A percentile compares a stretch with the other conserved stretches of the same genome.
phyloP scores from a whole-genome alignment of 2,329 filamentous ascomycete species.

The Apiospora aurea region DNA sequence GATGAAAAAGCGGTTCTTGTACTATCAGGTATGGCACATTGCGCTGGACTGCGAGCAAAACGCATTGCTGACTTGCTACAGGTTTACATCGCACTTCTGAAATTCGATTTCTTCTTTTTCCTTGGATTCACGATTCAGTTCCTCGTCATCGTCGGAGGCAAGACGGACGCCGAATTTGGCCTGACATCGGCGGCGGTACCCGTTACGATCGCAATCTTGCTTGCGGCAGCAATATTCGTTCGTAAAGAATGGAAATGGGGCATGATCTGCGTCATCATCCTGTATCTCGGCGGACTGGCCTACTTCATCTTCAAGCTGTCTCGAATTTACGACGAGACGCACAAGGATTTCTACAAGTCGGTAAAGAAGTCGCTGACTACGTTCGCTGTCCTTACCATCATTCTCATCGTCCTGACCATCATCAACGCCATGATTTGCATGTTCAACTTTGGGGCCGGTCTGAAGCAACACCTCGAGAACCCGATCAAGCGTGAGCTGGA shows the following conservation, averaged over 20 bases:
- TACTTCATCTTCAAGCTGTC: conserved; percentile 99
- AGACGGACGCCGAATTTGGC: conserved; percentile 77
- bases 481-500: conserved; percentile 53
- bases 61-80: conserved; percentile 44
- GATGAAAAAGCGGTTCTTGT: conserved; percentile 95
- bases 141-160: conserved; percentile 82
- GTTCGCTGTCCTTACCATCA: conserved; percentile 91
- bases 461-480: conserved; percentile 83
- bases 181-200: conserved; percentile 91
- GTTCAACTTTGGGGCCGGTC: conserved; percentile 85
- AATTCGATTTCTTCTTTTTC: conserved; percentile 99
- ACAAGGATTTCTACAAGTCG: conserved; percentile 70
- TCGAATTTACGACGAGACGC: conserved; percentile 82
- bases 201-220: conserved; percentile 86
- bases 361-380: conserved; percentile 87
- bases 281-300: conserved; percentile 87
- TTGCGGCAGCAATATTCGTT: conserved; percentile 85
- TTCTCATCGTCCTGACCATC: conserved; percentile 89
- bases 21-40: conserved; percentile 78
- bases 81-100: conserved; percentile 97
- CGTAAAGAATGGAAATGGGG: conserved; percentile 81
- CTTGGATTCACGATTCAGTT: conserved; percentile 98
- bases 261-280: conserved; percentile 78
- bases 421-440: conserved; percentile 86
- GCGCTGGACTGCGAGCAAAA: conserved; percentile 19